These are phyloP conservation scores for Rhynchosporium secalis DNA, from an alignment of 2,329 filamentous ascomycete genomes.

Conservation along the genomic window DNA sequence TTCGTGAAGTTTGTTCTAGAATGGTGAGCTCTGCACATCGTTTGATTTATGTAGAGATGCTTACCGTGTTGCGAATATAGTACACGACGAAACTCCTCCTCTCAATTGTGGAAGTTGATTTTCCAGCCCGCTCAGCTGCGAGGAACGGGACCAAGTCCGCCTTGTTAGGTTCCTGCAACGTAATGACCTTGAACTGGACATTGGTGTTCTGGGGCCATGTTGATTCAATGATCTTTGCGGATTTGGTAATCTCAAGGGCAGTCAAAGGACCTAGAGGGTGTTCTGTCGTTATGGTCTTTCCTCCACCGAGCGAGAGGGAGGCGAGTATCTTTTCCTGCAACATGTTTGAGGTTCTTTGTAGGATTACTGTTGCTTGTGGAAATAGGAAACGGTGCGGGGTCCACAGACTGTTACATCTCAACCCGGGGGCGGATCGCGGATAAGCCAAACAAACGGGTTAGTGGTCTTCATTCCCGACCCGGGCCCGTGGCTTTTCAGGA, in stretches of 20 bases:
- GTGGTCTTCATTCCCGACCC: too few species aligned
- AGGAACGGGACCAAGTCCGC: conserved; percentile 52
- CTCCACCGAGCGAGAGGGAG: conserved; percentile 33
- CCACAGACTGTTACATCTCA: not conserved
- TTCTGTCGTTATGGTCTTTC: conserved; percentile 28
- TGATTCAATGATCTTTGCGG: conserved; percentile 50
- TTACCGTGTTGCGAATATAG: conserved; percentile 59
- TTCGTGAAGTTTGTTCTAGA: conserved; percentile 62
- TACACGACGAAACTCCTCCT: conserved; percentile 57
- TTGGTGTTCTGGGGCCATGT: conserved; percentile 57
- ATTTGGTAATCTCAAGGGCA: conserved; percentile 55
- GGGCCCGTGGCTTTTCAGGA: too few species aligned
- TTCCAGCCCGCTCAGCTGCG: conserved; percentile 48
- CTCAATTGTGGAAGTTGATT: conserved; percentile 45
- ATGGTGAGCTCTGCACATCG: not conserved
- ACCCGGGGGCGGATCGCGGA: not conserved
- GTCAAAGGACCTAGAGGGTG: conserved; percentile 63
- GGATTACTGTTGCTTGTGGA: not conserved
- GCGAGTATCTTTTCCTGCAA: conserved; percentile 32
- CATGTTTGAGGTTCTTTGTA: conserved; percentile 21
- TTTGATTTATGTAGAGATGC: conserved; percentile 27
- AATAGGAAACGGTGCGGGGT: not conserved
- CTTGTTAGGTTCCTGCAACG: conserved; percentile 59
- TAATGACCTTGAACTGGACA: conserved; percentile 63
- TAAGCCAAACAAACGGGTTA: too few species aligned